Conservation (phyloP, 2,329 filamentous ascomycete genomes). For the Pseudogymnoascus verrucosus region DNA sequence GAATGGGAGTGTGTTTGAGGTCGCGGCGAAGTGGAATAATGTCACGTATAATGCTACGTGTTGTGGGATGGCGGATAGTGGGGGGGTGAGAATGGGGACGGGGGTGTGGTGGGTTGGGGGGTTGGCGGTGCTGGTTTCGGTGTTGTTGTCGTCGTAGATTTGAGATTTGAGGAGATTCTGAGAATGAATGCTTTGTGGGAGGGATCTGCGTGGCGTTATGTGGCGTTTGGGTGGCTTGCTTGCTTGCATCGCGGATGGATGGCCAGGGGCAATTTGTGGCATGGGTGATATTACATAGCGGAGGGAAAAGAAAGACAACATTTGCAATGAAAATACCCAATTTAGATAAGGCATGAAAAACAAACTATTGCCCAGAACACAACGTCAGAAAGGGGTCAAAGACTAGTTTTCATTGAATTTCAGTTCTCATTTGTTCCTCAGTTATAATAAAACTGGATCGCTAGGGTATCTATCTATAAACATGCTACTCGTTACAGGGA, state of each 20-base stretch:
- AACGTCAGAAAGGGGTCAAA: neutral
- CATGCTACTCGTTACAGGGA: neutral
- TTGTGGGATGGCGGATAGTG: conserved; percentile 41
- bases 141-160: neutral
- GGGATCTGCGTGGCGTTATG: neutral
- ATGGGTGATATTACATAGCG: neutral
- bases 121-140: neutral
- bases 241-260: neutral
- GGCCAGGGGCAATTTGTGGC: neutral
- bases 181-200: neutral
- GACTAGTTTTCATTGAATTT: neutral
- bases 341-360: neutral
- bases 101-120: neutral
- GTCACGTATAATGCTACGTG: conserved; percentile 58
- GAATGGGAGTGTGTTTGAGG: conserved; percentile 68
- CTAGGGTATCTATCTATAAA: neutral
- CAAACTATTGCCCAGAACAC: neutral
- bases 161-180: neutral
- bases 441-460: neutral
- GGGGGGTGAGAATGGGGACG: conserved; percentile 14
- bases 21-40: conserved; percentile 62
- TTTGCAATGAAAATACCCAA: neutral
- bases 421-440: neutral
- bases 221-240: conserved; percentile 7
- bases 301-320: neutral